Base-by-base conservation (phyloP, 2,329 filamentous ascomycete genomes). In the Exserohilum turcica region DNA sequence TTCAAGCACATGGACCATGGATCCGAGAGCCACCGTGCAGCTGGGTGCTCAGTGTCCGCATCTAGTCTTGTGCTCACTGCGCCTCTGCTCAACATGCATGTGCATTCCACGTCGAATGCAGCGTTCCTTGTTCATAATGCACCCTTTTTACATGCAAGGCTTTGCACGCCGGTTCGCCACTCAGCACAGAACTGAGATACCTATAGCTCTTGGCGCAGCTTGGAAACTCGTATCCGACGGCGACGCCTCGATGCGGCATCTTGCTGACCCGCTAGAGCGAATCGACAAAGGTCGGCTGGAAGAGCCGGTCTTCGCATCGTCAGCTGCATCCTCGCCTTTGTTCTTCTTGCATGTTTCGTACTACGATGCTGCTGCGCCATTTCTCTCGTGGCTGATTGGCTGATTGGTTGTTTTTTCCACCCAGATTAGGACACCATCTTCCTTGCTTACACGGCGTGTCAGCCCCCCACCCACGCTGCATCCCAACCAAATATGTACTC, bases 61-160 rank as follows among this genome's bases (percentile, higher is more conserved):
- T 50, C 7, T 39, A 16, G 46, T 32, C 33, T 40, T 29, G 24
- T 28, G 35, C 40, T 48, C 28, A 24, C 28, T 31, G 33, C 46
- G 10, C 21, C 35, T 35, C 29, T n/a, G 31, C 40, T 35, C 6
- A 29, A 21, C 28, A 13, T 10, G 29, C 33, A 40, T 7, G 33
- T 39, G 43, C 43, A 52, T 8, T 16, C 37, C 19, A 19, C 21
- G 19, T 49, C 27, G 3, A 24, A 38, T 15, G n/a, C 21, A 24
- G n/a, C 9, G 4, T 40, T 24, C 7, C 8, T 16, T 32, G 16
- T 16, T 31, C 33, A 39, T 48, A 48, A 33, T 37, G 44, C 27
- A 37, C n/a, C 16, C 28, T 31, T 6, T 53, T 24, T 35, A 48
- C 18, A 12, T 31, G 37, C 32, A n/a, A 48, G 4, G 43, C 7